Percentiles rank a stretch among this genome's conserved stretches.
Conservation (phyloP, 2,329 filamentous ascomycete genomes). For the Thelonectria discophora region DNA sequence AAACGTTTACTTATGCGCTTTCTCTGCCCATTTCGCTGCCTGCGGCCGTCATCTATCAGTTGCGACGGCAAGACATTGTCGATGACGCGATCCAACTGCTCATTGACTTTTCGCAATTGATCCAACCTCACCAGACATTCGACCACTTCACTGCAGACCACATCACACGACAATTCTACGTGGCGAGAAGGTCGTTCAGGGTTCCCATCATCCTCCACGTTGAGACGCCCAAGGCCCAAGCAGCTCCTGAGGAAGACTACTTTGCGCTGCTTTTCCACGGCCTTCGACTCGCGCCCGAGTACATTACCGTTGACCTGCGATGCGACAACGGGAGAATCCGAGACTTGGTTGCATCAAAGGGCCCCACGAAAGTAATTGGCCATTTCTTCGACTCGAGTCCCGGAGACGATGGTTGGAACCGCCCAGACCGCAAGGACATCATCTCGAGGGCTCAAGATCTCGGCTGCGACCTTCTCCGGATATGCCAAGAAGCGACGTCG, state of each 20-base stretch:
- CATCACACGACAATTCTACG: conserved; percentile 15
- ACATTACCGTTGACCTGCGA: conserved; percentile 19
- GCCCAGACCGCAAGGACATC: conserved; percentile 4
- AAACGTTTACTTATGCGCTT: conserved; percentile 22
- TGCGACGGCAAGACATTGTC: conserved; percentile 14
- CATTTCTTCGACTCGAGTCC: conserved; percentile 17
- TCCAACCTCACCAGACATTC: neutral
- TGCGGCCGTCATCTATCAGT: neutral
- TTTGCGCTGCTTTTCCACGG: conserved; percentile 20
- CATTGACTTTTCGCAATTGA: neutral
- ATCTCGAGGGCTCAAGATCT: conserved; percentile 10
- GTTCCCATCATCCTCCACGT: conserved; percentile 18
- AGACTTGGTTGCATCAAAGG: conserved; percentile 14
- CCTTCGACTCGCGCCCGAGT: conserved; percentile 24
- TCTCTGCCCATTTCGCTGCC: conserved; percentile 12
- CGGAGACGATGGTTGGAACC: conserved; percentile 6
- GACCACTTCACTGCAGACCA: conserved; percentile 2
- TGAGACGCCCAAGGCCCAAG: neutral
- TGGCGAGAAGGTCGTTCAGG: conserved; percentile 6
- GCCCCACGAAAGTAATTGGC: conserved; percentile 16
- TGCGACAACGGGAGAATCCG: conserved; percentile 12
- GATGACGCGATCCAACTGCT: conserved; percentile 18
- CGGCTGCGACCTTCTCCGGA: conserved; percentile 19
- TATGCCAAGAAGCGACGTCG: conserved; percentile 22
- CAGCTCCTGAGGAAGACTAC: neutral